Evolutionary conservation across 208 protist genomes (phyloP), one percentile per base, ranked within the genome.

Genomic region (Chromosphaera perkinsii): DNA sequence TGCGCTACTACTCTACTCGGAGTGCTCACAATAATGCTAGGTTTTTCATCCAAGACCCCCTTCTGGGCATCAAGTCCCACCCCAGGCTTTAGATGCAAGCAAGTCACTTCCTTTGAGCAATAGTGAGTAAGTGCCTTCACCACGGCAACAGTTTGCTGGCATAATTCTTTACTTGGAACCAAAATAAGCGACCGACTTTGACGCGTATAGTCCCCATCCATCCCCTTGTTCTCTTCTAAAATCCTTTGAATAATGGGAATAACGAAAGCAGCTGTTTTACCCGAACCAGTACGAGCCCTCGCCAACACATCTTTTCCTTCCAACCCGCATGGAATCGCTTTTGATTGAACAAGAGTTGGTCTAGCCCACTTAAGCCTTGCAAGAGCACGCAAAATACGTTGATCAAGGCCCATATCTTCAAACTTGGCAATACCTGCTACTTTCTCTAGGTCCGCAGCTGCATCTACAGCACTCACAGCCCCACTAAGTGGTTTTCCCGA

Each of bases 141-240:
- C 29, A 14, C 20, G 0, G 26, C 26, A 39, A 14, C 20, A 3
- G 32, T 48, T 35, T 73, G 68, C 20, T 51, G 20, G 73, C 91
- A 94, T 37, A 98, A 76, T 72, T 98, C 93, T 20, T 91, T 82
- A 5, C 92, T 95, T 7, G 93, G 93, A 12, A 96, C 85, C 0
- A 98, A 78, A 26, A 98, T 83, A 40, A 98, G 77, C 5, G 83
- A 92, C n/a, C 84, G 56, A 0, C 92, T 81, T 54, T 87, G 85
- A 31, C 63, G n/a, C 7, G 3, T 48, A 5, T 35, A 36, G 32
- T 67, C 27, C 40, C 27, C 14, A 52, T 54, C 48, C 29, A 66
- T 20, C 24, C 45, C 51, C 24, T 54, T 66, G 37, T 82, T 62
- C 49, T 83, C 32, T 32, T 45, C 42, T 27, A 87, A 69, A 9